Evolutionary conservation across 2,329 filamentous ascomycete species (phyloP), one percentile per base, ranked within the genome.

Genomic region (Sclerotinia subarctica): DNA sequence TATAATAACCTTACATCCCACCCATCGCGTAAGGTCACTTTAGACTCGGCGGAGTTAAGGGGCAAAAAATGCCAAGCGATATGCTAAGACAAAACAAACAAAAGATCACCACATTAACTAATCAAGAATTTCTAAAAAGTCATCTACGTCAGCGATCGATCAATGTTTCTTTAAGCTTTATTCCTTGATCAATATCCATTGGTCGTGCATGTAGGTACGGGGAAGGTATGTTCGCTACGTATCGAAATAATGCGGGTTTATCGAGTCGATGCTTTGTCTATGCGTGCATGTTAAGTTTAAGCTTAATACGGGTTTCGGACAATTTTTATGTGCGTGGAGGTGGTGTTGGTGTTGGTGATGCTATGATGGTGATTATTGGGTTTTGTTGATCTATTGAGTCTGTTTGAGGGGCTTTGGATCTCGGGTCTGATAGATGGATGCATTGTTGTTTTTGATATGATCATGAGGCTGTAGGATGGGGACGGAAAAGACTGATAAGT

Each of bases 81-180:
- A 21, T 35, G 53, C 53, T 56, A 32, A 56, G 53, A 56, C 38
- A 5, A 42, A 42, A 56, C 38, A 15, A 42, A 42, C 38, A 42
- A 42, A 42, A 42, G 38, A 42, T 42, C 38, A 42, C 15, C 15
- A 32, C 21, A 5, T 35, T 15, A 38, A 56, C 13, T 38, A 38
- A 38, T 38, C 29, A 35, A 35, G 53, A 56, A 11, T n/a, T 15
- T 56, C 35, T 15, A 26, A n/a, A 51, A 62, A 63, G 59, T 63
- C 59, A 26, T 63, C 42, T 63, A 63, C 59, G 59, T 63, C 59
- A 63, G 59, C 35, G 38, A 38, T 46, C 35, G 38, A 38, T 46
- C 15, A 17, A 44, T 4, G 7, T 46, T 47, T 38, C 26, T n/a
- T 47, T n/a, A 46, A 63, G 19, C 54, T 10, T 57, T 5, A 17